Evolutionary conservation across 2,329 filamentous ascomycete species (phyloP), one percentile per base, ranked within the genome.

Genomic region (Talaromyces islandicus): DNA sequence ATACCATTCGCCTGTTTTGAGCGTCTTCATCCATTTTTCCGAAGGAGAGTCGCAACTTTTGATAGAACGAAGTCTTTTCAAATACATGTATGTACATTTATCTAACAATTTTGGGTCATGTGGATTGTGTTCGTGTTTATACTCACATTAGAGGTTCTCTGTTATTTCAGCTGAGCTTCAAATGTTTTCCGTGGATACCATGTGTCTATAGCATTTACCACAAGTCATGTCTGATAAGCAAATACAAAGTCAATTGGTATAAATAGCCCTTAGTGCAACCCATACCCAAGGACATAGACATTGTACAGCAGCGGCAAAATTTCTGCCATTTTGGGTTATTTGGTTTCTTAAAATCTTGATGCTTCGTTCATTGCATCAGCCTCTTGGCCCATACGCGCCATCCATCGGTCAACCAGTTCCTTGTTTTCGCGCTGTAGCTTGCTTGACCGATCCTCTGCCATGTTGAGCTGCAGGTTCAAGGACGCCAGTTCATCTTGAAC

Each of bases 401-500:
- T 92, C 91, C 92, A 97, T 58, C 94, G 83, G 72, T 92, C 88
- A 57, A 97, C 87, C 59, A 99, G 81, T 66, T 96, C 90, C 70
- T 90, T 87, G 71, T 97, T 97, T 73, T 97, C 94, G 61, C 81
- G 83, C 70, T 87, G 85, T 64, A 96, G 78, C 73, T 86, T 87
- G 70, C 88, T 86, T 29, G 84, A 81, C 69, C 86, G 85, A 71
- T 92, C 85, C 72, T 95, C 92, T 3, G 88, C 87, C 80, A 97
- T 85, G 66, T 94, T 92, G 50, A 97, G 81, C 74, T 97, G 90
- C 65, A 97, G 80, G 66, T 92, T 92, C 53, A 97, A 77, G 0
- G 91, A 88, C 56, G 96, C 87, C 75, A 96, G 88, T 74, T 99
- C 94, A 75, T 97, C 92, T 77, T 97, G 93, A 57, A 96, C 88